A percentile compares a stretch with the other conserved stretches of the same genome.
Conservation (phyloP, 805 yeast genomes). For the Dipodascopsis tothii region DNA sequence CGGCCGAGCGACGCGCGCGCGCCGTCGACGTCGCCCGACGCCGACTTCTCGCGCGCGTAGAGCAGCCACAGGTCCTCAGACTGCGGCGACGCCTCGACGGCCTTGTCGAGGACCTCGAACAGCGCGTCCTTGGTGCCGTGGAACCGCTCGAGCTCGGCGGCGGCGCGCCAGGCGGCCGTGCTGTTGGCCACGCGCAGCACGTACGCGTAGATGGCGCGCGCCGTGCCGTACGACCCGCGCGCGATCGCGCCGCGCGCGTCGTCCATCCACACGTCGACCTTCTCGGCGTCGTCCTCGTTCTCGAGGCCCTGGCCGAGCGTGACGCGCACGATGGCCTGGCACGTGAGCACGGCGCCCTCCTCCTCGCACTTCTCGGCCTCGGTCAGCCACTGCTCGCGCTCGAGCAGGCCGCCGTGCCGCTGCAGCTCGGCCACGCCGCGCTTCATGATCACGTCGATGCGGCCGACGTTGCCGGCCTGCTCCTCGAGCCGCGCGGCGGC, state of each 20-base stretch:
- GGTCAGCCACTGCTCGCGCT: slow-evolving; percentile 45
- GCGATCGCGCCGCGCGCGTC: slow-evolving; percentile 34
- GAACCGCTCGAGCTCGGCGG: slow-evolving; percentile 28
- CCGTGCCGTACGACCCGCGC: slow-evolving; percentile 31
- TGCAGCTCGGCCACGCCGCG: slow-evolving; percentile 43
- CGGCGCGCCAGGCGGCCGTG: slow-evolving; percentile 25
- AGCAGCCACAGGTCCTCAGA: slow-evolving; percentile 50
- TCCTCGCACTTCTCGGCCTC: slow-evolving; percentile 50
- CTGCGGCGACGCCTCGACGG: slow-evolving; percentile 45
- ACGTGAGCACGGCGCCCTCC: slow-evolving; percentile 40
- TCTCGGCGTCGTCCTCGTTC: slow-evolving; percentile 27
- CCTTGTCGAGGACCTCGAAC: slow-evolving; percentile 44
- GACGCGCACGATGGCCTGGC: slow-evolving; percentile 46
- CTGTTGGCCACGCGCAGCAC: slow-evolving; percentile 44
- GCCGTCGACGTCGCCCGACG: slow-evolving; percentile 39
- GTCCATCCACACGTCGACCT: slow-evolving; percentile 30
- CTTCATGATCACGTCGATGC: slow-evolving; percentile 42
- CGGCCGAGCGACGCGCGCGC: slow-evolving; percentile 49
- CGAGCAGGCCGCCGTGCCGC: slow-evolving; percentile 30
- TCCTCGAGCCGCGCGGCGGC: slow-evolving; percentile 66
- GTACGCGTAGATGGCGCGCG: slow-evolving; percentile 43
- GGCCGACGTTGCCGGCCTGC: slow-evolving; percentile 34
- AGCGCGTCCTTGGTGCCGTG: slow-evolving; percentile 30
- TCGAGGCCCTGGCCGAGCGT: slow-evolving; percentile 34
- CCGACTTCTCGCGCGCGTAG: slow-evolving; percentile 55